Evolutionary conservation across 2,329 filamentous ascomycete species (phyloP).

Genomic region (Hypoxylon sp.): DNA sequence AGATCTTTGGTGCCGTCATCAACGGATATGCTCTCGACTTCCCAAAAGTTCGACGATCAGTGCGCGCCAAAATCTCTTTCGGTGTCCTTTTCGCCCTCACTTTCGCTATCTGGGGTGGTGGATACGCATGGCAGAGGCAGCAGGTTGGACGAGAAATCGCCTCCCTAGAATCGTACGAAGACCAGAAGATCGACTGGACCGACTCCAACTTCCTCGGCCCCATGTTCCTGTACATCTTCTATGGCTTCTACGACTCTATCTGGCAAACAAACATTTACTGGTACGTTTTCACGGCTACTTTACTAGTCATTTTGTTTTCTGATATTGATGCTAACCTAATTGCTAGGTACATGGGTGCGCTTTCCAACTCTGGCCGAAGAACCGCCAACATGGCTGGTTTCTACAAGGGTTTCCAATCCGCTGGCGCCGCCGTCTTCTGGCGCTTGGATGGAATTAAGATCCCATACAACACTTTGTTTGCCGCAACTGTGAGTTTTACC

Average conservation of each 20-base stretch:
- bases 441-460: constrained; percentile 70
- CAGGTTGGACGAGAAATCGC: constrained; percentile 57
- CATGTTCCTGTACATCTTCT: constrained; percentile 74
- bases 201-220: constrained; percentile 70
- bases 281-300: constrained; percentile 78
- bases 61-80: constrained; percentile 69
- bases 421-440: constrained; percentile 80
- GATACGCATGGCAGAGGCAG: constrained; percentile 72
- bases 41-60: constrained; percentile 62
- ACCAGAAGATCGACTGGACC: constrained; percentile 61
- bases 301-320: constrained; percentile 60
- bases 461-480: constrained; percentile 77
- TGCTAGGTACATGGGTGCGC: constrained; percentile 83
- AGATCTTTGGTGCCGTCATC: constrained; percentile 74
- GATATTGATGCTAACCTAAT: constrained; percentile 51
- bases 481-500: constrained; percentile 53
- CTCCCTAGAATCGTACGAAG: constrained; percentile 18
- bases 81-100: constrained; percentile 68
- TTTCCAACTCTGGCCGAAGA: constrained; percentile 92
- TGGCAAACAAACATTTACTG: constrained; percentile 95
- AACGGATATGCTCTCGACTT: constrained; percentile 73
- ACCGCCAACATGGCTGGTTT: constrained; percentile 91
- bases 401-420: constrained; percentile 89
- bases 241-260: constrained; percentile 69
- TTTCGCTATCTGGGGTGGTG: constrained; percentile 76